phyloP scores from a whole-genome alignment of 768 basidiomycete species.

The Mycena albidolilacea region DNA sequence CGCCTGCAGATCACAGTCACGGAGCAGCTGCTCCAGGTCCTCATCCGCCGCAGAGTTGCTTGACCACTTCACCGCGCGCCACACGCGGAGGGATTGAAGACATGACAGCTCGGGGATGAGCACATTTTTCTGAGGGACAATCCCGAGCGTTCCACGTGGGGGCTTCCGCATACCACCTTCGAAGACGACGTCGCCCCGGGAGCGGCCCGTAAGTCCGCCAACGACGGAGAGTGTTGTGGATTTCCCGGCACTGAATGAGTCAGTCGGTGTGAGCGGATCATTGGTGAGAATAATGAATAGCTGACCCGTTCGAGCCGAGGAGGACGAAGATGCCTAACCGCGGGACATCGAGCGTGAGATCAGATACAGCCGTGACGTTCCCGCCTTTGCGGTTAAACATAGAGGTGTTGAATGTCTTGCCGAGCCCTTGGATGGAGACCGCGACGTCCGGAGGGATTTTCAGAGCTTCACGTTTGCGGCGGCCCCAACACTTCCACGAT shows the following conservation, averaged over 20 bases:
- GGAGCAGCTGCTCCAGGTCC: conserved; percentile 74
- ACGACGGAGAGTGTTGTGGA: conserved; percentile 80
- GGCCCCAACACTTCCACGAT: conserved; percentile 56
- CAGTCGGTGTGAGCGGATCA: not conserved
- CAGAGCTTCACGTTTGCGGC: conserved; percentile 37
- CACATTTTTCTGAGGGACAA: conserved; percentile 85
- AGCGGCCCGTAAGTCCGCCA: conserved; percentile 72
- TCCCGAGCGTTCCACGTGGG: conserved; percentile 77
- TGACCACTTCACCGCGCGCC: conserved; percentile 82
- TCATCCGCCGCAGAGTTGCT: conserved; percentile 60
- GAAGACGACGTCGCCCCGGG: conserved; percentile 69
- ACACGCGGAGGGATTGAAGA: conserved; percentile 79
- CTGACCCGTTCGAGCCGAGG: conserved; percentile 79
- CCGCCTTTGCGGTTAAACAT: conserved; percentile 62
- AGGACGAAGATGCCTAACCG: conserved; percentile 84
- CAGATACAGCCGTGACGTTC: conserved; percentile 72
- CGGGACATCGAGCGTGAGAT: conserved; percentile 79
- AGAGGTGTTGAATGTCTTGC: conserved; percentile 70
- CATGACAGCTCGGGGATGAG: conserved; percentile 84
- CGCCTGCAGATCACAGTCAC: conserved; percentile 80
- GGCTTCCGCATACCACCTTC: conserved; percentile 70
- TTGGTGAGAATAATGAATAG: conserved; percentile 12
- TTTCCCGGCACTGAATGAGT: conserved; percentile 75
- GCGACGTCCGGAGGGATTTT: conserved; percentile 61
- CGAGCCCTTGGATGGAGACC: conserved; percentile 73